Evolutionary conservation across 2,329 filamentous ascomycete species (phyloP).

Genomic region (Venturia oleaginea): DNA sequence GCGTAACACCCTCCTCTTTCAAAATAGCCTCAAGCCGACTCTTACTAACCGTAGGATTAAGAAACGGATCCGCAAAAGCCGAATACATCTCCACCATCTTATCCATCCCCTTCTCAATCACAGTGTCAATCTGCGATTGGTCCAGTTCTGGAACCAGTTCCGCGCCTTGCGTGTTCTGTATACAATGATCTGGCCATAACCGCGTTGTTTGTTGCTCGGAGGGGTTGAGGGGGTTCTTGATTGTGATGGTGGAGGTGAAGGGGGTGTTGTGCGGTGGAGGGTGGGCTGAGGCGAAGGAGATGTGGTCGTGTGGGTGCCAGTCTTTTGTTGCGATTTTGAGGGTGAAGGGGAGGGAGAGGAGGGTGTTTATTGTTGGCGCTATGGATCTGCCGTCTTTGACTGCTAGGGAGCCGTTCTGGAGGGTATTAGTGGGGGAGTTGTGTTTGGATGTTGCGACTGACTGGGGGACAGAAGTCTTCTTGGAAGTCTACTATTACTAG

Average conservation of each 20-base stretch:
- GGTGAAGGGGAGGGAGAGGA: slow-evolving; percentile 63
- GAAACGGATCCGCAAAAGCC: slow-evolving; percentile 76
- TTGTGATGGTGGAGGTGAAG: slow-evolving; percentile 54
- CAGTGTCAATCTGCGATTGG: slow-evolving; percentile 45
- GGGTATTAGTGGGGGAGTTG: slow-evolving; percentile 15
- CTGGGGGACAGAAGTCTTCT: slow-evolving; percentile 89
- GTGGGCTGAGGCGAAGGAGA: slow-evolving; percentile 85
- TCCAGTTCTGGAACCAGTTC: slow-evolving; percentile 66
- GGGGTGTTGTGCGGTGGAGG: slow-evolving; percentile 51
- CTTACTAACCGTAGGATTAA: slow-evolving; percentile 46
- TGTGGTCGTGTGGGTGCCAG: slow-evolving; percentile 73
- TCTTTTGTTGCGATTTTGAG: slow-evolving; percentile 82
- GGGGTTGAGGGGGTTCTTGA: slow-evolving; percentile 58
- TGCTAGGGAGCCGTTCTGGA: slow-evolving; percentile 71
- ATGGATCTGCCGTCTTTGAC: slow-evolving; percentile 67
- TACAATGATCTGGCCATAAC: slow-evolving; percentile 87
- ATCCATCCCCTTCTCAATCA: slow-evolving; percentile 72
- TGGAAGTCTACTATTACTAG: slow-evolving; percentile 79
- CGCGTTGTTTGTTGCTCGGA: slow-evolving; percentile 55
- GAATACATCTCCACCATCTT: slow-evolving; percentile 83
- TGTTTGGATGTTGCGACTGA: slow-evolving; percentile 37
- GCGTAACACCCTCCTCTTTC: slow-evolving; percentile 50
- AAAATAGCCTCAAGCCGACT: slow-evolving; percentile 55
- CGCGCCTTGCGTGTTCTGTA: slow-evolving; percentile 64
- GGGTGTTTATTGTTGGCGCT: slow-evolving; percentile 60